phyloP scores from a whole-genome alignment of 345 rosid genomes.

The Eutrema japonicum region DNA sequence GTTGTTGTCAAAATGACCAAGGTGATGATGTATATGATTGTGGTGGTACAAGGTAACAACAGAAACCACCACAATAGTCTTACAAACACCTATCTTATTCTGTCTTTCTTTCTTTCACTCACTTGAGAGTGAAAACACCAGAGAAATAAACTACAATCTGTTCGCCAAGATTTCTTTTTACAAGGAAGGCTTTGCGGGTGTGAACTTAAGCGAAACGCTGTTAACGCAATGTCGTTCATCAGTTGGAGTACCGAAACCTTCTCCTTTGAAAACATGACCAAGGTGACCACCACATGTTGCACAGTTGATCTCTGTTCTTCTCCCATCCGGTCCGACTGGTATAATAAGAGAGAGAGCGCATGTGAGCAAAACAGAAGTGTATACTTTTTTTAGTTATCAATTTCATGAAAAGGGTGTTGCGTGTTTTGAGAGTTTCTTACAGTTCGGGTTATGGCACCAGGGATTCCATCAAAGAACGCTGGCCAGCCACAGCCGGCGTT shows the following conservation, averaged over 20 bases:
- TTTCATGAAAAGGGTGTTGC: background rate
- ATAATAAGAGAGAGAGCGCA: no score
- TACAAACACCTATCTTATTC: no score
- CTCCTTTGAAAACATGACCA: slow-evolving; percentile 88
- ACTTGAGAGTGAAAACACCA: no score
- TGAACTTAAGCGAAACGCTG: slow-evolving; percentile 54
- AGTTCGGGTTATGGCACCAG: slow-evolving; percentile 65
- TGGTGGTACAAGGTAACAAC: no score
- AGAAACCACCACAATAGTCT: no score
- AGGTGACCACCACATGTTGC: slow-evolving; percentile 88
- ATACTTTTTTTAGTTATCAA: no score
- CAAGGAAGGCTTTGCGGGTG: no score
- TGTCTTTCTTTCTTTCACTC: no score
- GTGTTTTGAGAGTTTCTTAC: slow-evolving; percentile 39
- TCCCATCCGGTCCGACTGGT: slow-evolving; percentile 82
- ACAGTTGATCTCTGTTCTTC: slow-evolving; percentile 78
- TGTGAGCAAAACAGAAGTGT: background rate
- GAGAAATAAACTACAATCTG: no score
- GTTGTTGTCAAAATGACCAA: no score
- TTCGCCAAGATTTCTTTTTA: no score
- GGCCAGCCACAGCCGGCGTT: slow-evolving; percentile 89
- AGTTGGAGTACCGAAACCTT: slow-evolving; percentile 82
- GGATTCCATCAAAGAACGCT: slow-evolving; percentile 82
- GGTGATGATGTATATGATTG: no score
- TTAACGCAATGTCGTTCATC: slow-evolving; percentile 89